Evolutionary conservation across 2,329 filamentous ascomycete genomes (phyloP).

Genomic region (Drechslera avenae): DNA sequence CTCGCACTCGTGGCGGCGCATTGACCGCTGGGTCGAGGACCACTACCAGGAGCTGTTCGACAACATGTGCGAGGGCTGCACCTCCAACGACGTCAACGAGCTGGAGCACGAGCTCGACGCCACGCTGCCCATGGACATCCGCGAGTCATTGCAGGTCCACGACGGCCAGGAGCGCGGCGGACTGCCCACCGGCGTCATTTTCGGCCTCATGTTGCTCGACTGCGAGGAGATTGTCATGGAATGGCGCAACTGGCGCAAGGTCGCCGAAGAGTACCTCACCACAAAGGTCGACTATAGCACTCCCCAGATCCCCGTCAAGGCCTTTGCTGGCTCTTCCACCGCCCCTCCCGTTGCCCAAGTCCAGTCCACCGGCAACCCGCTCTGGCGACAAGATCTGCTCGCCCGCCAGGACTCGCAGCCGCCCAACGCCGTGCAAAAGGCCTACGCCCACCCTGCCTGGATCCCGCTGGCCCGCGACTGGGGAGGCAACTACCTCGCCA

Average conservation of each 20-base stretch:
- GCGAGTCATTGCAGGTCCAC: conserved; percentile 87
- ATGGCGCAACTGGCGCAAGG: conserved; percentile 93
- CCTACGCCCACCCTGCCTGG: conserved; percentile 92
- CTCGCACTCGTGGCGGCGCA: conserved; percentile 88
- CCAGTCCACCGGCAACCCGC: conserved; percentile 61
- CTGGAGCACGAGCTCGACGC: conserved; percentile 95
- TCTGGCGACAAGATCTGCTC: conserved; percentile 86
- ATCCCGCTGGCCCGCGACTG: conserved; percentile 95
- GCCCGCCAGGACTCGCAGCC: conserved; percentile 88
- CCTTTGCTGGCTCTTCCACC: conserved; percentile 71
- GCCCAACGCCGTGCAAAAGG: conserved; percentile 82
- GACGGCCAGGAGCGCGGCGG: conserved; percentile 98
- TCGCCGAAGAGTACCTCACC: conserved; percentile 86
- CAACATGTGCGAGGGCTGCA: conserved; percentile 90
- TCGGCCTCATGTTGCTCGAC: conserved; percentile 92
- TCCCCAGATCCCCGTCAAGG: conserved; percentile 72
- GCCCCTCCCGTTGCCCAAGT: conserved; percentile 65
- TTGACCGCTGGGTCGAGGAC: conserved; percentile 91
- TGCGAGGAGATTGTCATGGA: conserved; percentile 98
- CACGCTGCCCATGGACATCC: conserved; percentile 88
- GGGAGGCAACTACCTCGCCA: conserved; percentile 96
- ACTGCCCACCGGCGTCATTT: conserved; percentile 87
- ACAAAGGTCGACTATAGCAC: conserved; percentile 59
- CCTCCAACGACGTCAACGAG: conserved; percentile 93
- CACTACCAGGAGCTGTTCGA: conserved; percentile 95